Evolutionary conservation across 192 early-diverging fungal genomes (phyloP).

Genomic region (Coemansia sp.): DNA sequence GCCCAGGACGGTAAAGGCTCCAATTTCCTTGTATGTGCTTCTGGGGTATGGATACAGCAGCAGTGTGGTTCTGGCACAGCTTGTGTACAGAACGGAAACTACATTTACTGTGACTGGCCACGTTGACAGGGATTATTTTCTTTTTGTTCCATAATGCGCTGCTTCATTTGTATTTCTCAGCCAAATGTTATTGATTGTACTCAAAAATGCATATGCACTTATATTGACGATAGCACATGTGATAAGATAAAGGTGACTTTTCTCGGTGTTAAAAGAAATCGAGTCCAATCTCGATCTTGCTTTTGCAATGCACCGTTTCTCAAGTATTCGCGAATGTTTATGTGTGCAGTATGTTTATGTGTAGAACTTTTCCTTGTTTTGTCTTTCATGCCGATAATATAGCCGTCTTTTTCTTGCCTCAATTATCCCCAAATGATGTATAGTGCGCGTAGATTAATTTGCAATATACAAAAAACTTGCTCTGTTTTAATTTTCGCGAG

Average conservation of each 20-base stretch:
- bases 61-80: conserved; percentile 40
- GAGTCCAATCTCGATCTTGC: background rate
- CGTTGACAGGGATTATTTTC: conserved; percentile 9
- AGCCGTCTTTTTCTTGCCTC: too few relatives aligned
- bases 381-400: too few relatives aligned
- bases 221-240: too few relatives aligned
- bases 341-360: too few relatives aligned
- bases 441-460: too few relatives aligned
- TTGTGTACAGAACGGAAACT: conserved; percentile 36
- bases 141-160: background rate
- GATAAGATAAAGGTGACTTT: background rate
- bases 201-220: too few relatives aligned
- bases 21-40: conserved; percentile 26
- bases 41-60: conserved; percentile 37
- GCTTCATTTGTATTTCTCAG: background rate
- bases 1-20: conserved; percentile 20
- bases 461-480: too few relatives aligned
- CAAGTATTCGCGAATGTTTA: too few relatives aligned
- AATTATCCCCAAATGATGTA: too few relatives aligned
- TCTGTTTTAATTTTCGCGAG: too few relatives aligned
- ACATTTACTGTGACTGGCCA: conserved; percentile 43
- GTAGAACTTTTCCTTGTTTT: too few relatives aligned
- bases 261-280: background rate
- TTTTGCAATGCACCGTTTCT: background rate
- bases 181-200: too few relatives aligned